Conservation (phyloP, 208 protist species). For the Leishmania major region DNA sequence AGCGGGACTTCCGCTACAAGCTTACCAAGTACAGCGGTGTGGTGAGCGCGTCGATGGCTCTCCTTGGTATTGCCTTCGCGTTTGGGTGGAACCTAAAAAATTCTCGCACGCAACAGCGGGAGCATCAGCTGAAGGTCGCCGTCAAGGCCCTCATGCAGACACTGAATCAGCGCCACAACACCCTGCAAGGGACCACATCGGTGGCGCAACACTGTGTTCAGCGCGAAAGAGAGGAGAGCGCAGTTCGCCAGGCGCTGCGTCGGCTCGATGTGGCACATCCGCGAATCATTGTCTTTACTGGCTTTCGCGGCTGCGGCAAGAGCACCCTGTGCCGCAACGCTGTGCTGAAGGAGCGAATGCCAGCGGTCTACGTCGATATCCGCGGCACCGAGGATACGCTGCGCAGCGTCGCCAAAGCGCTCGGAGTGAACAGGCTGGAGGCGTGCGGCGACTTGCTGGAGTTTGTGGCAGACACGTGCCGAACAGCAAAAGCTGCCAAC, state of each 20-base stretch:
- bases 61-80: slow-evolving; percentile 58
- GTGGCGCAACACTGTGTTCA: slow-evolving; percentile 38
- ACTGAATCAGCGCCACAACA: slow-evolving; percentile 18
- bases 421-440: slow-evolving; percentile 79
- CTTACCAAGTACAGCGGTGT: slow-evolving; percentile 79
- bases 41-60: slow-evolving; percentile 64
- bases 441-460: slow-evolving; percentile 80
- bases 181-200: neutral
- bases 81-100: slow-evolving; percentile 77
- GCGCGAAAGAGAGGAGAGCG: slow-evolving; percentile 56
- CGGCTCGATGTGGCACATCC: slow-evolving; percentile 67
- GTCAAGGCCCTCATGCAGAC: slow-evolving; percentile 52
- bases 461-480: slow-evolving; percentile 53
- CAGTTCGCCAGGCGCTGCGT: slow-evolving; percentile 57
- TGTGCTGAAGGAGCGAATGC: slow-evolving; percentile 57
- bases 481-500: slow-evolving; percentile 37
- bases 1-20: slow-evolving; percentile 64
- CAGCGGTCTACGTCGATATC: slow-evolving; percentile 72
- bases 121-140: slow-evolving; percentile 52
- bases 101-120: slow-evolving; percentile 51
- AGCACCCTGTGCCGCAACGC: slow-evolving; percentile 62
- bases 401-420: slow-evolving; percentile 57
- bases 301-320: slow-evolving; percentile 73
- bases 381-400: slow-evolving; percentile 70
- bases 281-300: slow-evolving; percentile 70